Evolutionary conservation across 2,329 filamentous ascomycete genomes (phyloP).

Genomic region (Sporothrix mexicana): DNA sequence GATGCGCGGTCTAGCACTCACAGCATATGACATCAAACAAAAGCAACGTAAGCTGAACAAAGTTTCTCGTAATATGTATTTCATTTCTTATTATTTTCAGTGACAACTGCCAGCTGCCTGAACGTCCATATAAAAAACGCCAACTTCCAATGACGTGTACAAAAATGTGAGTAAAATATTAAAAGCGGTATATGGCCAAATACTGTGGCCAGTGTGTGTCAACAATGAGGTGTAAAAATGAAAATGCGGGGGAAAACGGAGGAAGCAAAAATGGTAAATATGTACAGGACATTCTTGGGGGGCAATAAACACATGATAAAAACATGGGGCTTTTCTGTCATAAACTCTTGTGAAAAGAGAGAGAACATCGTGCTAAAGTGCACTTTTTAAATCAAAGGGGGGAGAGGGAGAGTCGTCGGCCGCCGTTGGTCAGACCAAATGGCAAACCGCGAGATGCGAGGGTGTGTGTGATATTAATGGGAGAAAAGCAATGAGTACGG

Average conservation of each 20-base stretch:
- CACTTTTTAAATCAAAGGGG: neutral
- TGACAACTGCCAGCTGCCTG: conserved; percentile 21
- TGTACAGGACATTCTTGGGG: conserved; percentile 31
- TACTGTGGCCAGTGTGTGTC: neutral
- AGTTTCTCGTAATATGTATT: conserved; percentile 8
- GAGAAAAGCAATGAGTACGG: neutral
- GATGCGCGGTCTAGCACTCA: neutral
- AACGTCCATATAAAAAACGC: conserved; percentile 28
- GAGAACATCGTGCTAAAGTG: neutral
- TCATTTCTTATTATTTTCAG: conserved; percentile 7
- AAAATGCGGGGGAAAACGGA: neutral
- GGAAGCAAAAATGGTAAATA: conserved; percentile 12
- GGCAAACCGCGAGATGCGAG: neutral
- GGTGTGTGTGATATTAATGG: neutral
- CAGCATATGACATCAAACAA: neutral
- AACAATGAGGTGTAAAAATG: conserved; percentile 1
- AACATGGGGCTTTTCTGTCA: conserved; percentile 23
- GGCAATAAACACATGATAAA: conserved; percentile 16
- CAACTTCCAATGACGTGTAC: conserved; percentile 26
- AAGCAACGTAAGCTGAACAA: neutral
- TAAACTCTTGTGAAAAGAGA: conserved; percentile 18
- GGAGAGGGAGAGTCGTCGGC: too few species aligned
- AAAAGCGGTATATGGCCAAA: neutral
- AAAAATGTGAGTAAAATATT: conserved; percentile 11
- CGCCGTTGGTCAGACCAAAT: neutral